Evolutionary conservation across 805 yeast species (phyloP).

Genomic region (Clavispora phyllophila): DNA sequence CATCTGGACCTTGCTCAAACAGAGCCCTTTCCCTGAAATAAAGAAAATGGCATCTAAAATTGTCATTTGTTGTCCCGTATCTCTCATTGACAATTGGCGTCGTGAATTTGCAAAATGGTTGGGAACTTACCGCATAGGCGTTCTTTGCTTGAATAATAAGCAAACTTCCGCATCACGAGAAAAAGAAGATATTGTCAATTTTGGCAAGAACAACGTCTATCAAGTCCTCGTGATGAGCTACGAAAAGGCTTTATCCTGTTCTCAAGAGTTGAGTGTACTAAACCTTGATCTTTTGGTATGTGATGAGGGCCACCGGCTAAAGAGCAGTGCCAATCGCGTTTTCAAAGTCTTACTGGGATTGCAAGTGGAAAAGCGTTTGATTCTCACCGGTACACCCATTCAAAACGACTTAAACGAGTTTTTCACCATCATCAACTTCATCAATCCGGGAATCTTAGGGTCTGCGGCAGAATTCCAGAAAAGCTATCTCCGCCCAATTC

Average conservation of each 20-base stretch:
- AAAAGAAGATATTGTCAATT: constrained; percentile 50
- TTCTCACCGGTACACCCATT: constrained; percentile 87
- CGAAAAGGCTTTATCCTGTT: constrained; percentile 63
- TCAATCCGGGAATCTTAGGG: constrained; percentile 82
- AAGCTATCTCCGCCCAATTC: constrained; percentile 64
- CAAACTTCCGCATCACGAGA: constrained; percentile 49
- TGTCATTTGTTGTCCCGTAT: constrained; percentile 86
- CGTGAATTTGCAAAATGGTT: constrained; percentile 89
- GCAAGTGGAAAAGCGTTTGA: constrained; percentile 50
- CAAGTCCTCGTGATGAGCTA: constrained; percentile 85
- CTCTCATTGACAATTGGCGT: constrained; percentile 83
- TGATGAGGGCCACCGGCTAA: constrained; percentile 93
- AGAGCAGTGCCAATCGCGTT: constrained; percentile 67
- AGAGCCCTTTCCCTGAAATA: constrained; percentile 41
- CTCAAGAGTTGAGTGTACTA: constrained; percentile 44
- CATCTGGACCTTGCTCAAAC: constrained; percentile 77
- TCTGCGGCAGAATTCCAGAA: constrained; percentile 52
- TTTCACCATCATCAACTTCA: constrained; percentile 71
- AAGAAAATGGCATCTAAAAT: constrained; percentile 49
- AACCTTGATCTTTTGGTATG: constrained; percentile 71
- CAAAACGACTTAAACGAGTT: constrained; percentile 89
- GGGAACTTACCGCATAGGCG: constrained; percentile 56
- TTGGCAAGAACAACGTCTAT: constrained; percentile 64
- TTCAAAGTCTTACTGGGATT: constrained; percentile 56
- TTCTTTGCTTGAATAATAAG: constrained; percentile 51